Base-by-base conservation (phyloP, 2,329 filamentous ascomycete genomes). In the Pseudogymnoascus sp. region DNA sequence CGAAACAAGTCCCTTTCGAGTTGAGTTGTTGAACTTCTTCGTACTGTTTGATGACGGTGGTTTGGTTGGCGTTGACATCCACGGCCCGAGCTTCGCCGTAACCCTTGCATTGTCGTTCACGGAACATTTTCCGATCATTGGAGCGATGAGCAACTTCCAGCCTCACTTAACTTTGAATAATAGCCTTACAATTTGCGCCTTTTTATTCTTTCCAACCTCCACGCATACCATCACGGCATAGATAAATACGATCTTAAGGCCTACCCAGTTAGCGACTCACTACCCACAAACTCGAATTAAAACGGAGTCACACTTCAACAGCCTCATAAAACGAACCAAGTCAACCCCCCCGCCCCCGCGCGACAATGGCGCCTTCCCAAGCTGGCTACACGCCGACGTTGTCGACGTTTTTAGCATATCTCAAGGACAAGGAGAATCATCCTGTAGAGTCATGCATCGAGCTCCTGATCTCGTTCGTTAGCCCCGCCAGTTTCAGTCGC, bases 381-480 rank as follows among this genome's bases (percentile, higher is more conserved):
- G 76, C 78, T 68, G 79, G 82, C 70, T 78, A 83, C 73, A 86
- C 90, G 75, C 91, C 91, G 47, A 88, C 87, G 69, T 79, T 97
- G 67, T 84, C 87, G 57, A 88, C 87, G 60, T 95, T 91, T 71
- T 83, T 96, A 68, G 90, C 89, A 72, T 88, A 88, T 11, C 81
- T 96, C 67, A 93, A 91, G 74, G 83, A 83, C 36, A 87, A 83
- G 33, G 59, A 61, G 33, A 40, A 61, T 5, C 87, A 86, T 62
- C 82, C 87, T 31, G 83, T 95, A 62, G 92, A 96, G 69, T 85
- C 88, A 44, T 93, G 91, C 8, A 88, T 96, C 68, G 92, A 97
- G 75, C 86, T 85, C 67, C 83, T 96, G 66, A 87, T 93, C 69
- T 90, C 90, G 91, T 96, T 77, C 23, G 60, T 60, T n/a, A 2